Percentiles rank a stretch among this genome's conserved stretches.
These are phyloP conservation scores for Eruca vesicaria DNA, from an alignment of 441 rosid genomes.

Conservation along the genomic window DNA sequence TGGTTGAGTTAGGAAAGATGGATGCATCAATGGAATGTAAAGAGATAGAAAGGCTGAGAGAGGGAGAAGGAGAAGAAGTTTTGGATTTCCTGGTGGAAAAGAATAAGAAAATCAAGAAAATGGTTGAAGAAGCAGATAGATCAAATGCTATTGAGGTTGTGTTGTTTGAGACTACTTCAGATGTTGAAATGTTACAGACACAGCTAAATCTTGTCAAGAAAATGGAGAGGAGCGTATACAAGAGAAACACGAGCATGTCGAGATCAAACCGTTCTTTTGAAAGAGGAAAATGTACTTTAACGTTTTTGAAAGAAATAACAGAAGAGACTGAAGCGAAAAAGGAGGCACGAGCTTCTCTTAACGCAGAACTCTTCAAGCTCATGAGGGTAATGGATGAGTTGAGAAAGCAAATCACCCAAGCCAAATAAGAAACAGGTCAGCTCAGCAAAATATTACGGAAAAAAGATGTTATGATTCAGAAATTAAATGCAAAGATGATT, in stretches of 20 bases:
- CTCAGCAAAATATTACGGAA: constrained; percentile 42
- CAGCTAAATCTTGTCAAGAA: constrained; percentile 47
- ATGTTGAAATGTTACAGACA: constrained; percentile 50
- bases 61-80: constrained; percentile 42
- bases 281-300: constrained; percentile 25
- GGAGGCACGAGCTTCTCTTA: constrained; percentile 50
- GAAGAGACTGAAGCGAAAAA: constrained; percentile 54
- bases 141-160: constrained; percentile 51
- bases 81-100: constrained; percentile 32
- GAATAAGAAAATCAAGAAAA: constrained; percentile 41
- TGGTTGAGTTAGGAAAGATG: constrained; percentile 59
- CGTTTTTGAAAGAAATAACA: constrained; percentile 34
- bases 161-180: constrained; percentile 51
- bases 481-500: constrained; percentile 60
- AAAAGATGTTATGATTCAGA: constrained; percentile 47
- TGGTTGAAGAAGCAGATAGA: constrained; percentile 43
- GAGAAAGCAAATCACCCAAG: constrained; percentile 54
- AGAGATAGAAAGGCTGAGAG: constrained; percentile 50
- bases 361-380: constrained; percentile 59
- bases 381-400: constrained; percentile 66
- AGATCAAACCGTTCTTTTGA: constrained; percentile 27
- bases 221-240: constrained; percentile 37
- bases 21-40: constrained; percentile 57
- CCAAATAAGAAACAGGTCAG: constrained; percentile 44
- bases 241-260: constrained; percentile 35